Percentiles rank a stretch among this genome's conserved stretches.
These are phyloP conservation scores for Termitomyces sp. DNA, from an alignment of 1,284 basidiomycete species.

Conservation along the genomic window DNA sequence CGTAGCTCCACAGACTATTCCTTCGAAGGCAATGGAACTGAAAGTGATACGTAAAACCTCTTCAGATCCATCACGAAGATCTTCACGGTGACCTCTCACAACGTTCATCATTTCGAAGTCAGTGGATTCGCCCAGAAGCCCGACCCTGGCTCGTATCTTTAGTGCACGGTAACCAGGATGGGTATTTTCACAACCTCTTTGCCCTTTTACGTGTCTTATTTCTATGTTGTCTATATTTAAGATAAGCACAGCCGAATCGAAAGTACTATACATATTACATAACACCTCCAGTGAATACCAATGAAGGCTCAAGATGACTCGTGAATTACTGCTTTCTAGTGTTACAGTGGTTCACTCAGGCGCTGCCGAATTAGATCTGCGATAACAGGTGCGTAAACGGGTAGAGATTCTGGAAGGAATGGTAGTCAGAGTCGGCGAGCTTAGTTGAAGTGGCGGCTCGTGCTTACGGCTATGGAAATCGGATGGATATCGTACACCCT, in stretches of 20 bases:
- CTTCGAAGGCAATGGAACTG: background rate
- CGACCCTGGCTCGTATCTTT: background rate
- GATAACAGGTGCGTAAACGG: slow-evolving; percentile 27
- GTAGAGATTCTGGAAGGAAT: slow-evolving; percentile 19
- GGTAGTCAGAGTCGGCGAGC: background rate
- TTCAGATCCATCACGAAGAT: background rate
- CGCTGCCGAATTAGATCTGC: slow-evolving; percentile 23
- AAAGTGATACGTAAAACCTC: background rate
- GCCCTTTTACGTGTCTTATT: background rate
- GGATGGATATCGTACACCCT: slow-evolving; percentile 26
- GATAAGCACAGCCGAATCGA: background rate
- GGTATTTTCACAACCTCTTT: too few species aligned
- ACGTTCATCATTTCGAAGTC: background rate
- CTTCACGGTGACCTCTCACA: background rate
- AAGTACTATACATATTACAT: background rate
- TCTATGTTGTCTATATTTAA: background rate
- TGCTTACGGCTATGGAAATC: slow-evolving; percentile 29
- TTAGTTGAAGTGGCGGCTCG: background rate
- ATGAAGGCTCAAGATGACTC: background rate
- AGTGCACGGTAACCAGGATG: background rate
- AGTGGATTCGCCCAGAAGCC: background rate
- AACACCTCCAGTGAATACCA: background rate
- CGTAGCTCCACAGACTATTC: background rate
- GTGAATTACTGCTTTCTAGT: background rate
- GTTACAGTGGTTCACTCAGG: slow-evolving; percentile 7